Base-by-base conservation (phyloP, 805 yeast species). In the Tetrapisispora fleetii region DNA sequence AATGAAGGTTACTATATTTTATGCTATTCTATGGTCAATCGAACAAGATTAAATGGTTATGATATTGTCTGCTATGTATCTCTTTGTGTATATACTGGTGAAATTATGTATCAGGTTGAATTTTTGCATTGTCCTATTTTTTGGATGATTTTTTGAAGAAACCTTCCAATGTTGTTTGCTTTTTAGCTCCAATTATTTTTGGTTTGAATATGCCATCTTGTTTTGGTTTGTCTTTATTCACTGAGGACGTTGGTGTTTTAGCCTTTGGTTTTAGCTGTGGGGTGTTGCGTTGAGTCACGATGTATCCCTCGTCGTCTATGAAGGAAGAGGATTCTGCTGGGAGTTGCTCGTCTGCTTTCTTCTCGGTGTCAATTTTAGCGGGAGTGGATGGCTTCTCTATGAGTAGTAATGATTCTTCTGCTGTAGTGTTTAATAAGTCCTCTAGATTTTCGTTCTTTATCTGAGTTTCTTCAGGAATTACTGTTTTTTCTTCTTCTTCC, bases 221-320 rank as follows among this genome's bases (percentile, higher is more conserved):
- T 8, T 47, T 42, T 11, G 50, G 35, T 45, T 49, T 45, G 14
- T 54, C 44, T 8, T 57, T 37, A 24, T 45, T 46, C 50, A 40
- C 42, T 27, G 50, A 27, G 1, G 54, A n/a, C 4, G 53, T 21
- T 27, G 30, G 30, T 18, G 43, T 41, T 11, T 49, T 30, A 5
- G 53, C 45, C 33, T 48, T 51, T 27, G 42, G 37, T n/a, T 50
- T 37, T 11, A 49, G 30, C 19, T 43, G 38, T 21, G 54, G 48
- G 13, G 52, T 51, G 3, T 56, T 48, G 47, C 52, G 58, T 48
- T 55, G 56, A 4, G 67, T 63, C 13, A 65, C 67, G 30, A 56
- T 58, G 47, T 63, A 65, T 8, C 69, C 69, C 24, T 65, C 69
- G 14, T 63, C 63, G 45, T 65, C 69, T 2, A 62, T 54, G 39